These are phyloP conservation scores for Neonectria sp. DNA, from an alignment of 2,329 filamentous ascomycete genomes.

Conservation along the genomic window DNA sequence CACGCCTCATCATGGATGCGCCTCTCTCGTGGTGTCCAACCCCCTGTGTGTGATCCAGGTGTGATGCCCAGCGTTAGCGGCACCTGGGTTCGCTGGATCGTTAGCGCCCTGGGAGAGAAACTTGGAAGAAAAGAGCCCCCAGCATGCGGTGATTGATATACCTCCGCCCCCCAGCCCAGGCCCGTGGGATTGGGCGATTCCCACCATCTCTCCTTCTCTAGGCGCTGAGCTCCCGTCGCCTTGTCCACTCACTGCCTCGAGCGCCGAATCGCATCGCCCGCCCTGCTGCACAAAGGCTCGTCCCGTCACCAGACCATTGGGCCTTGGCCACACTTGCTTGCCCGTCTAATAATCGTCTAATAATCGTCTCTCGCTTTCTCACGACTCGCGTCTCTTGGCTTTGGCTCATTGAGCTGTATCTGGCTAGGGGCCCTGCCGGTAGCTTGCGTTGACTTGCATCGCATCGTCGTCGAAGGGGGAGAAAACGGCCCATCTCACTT, in stretches of 20 bases:
- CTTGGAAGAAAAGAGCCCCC: background rate
- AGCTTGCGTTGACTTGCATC: slow-evolving; percentile 2
- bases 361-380: slow-evolving; percentile 25
- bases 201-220: slow-evolving; percentile 44
- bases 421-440: slow-evolving; percentile 12
- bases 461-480: slow-evolving; percentile 9
- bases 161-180: slow-evolving; percentile 22
- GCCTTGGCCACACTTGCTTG: slow-evolving; percentile 40
- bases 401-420: background rate
- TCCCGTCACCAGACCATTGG: slow-evolving; percentile 45
- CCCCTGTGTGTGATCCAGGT: slow-evolving; percentile 14
- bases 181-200: slow-evolving; percentile 29
- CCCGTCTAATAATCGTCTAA: slow-evolving; percentile 8
- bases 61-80: slow-evolving; percentile 22
- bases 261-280: slow-evolving; percentile 32
- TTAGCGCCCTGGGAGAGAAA: slow-evolving; percentile 19
- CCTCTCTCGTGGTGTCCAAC: background rate
- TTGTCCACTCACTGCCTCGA: slow-evolving; percentile 40
- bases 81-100: slow-evolving; percentile 20
- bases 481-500: slow-evolving; percentile 40
- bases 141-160: slow-evolving; percentile 32
- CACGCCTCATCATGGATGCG: slow-evolving; percentile 7
- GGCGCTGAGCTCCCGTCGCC: slow-evolving; percentile 43
- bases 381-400: slow-evolving; percentile 28
- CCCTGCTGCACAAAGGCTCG: slow-evolving; percentile 41